Conservation (phyloP, 2,329 filamentous ascomycete genomes). For the Daldinia eschscholtzii region DNA sequence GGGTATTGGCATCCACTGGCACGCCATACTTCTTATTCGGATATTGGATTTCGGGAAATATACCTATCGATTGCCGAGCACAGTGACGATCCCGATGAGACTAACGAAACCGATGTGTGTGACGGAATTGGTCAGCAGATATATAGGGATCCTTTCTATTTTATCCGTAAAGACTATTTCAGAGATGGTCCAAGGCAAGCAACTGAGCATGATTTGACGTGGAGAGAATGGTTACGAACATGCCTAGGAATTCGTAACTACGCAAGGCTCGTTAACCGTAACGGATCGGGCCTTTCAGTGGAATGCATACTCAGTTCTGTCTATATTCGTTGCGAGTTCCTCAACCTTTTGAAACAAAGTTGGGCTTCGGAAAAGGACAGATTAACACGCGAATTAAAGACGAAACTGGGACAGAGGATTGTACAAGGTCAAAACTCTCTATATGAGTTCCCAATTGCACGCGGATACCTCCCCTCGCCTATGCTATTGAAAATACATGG, state of each 20-base stretch:
- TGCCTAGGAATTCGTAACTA: neutral
- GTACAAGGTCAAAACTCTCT: constrained; percentile 11
- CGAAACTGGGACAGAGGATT: neutral
- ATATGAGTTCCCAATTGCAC: neutral
- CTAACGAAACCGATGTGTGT: too few species aligned
- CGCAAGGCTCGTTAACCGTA: neutral
- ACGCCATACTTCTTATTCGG: constrained; percentile 10
- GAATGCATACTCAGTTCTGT: constrained; percentile 24
- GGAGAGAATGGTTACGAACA: constrained; percentile 19
- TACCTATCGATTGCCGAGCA: neutral
- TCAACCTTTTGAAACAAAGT: constrained; percentile 23
- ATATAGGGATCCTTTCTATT: constrained; percentile 2
- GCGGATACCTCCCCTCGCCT: constrained; percentile 22
- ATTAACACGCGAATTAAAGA: neutral
- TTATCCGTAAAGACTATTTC: constrained; percentile 14
- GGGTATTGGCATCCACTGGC: neutral
- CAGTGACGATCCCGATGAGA: neutral
- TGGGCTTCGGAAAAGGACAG: constrained; percentile 1
- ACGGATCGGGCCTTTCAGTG: constrained; percentile 9
- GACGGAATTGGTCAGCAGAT: too few species aligned
- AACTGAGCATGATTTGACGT: neutral
- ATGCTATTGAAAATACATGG: constrained; percentile 10
- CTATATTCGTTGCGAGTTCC: constrained; percentile 16
- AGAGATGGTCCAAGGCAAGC: neutral
- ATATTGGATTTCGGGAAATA: constrained; percentile 17